Base-by-base conservation (phyloP, 768 basidiomycete genomes). In the Lentinula boryana region DNA sequence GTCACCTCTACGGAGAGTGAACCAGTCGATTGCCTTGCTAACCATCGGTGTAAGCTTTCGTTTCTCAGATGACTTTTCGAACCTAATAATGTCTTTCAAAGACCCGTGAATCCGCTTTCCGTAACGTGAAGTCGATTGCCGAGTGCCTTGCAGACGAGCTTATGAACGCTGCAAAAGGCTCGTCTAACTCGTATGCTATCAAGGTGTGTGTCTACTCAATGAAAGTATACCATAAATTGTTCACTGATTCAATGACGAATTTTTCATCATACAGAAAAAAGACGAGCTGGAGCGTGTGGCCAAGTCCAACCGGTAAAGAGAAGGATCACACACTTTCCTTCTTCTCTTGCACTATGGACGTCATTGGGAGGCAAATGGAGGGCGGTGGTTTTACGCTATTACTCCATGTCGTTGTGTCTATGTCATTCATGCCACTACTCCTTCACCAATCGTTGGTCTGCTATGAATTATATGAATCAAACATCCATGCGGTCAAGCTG, bases 81-180 rank as follows among this genome's bases (percentile, higher is more conserved):
- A 51, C 54, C 16, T n/a, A 35, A 33, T 49, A 65, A 56, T 33
- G 38, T 12, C 35, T 38, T 51, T 50, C 60, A 21, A 67, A 97
- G 94, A 97, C 96, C 65, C 97, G 97, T 72, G 97, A 99, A 79
- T 98, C 96, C 50, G 95, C 97, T 57, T 99, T 99, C 94, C 93
- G 97, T 78, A 99, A 99, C 80, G 93, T 98, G 70, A 99, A 99
- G 79, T 97, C 95, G 63, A 90, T 99, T 69, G 95, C 97, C 63
- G 96, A 98, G 80, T 98, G 96, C 79, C 85, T 98, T 57, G 96
- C 97, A 63, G 97, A 98, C 74, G 97, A 99, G 77, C 89, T 98
- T 71, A 98, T 98, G 85, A 99, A 99, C 76, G 97, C 97, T 58
- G 97, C 96, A 66, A 98, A 99, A 83, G 97, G 97, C 65, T 98